Base-by-base conservation (phyloP, 352 stramenopile species). In the Phytophthora constricta region DNA sequence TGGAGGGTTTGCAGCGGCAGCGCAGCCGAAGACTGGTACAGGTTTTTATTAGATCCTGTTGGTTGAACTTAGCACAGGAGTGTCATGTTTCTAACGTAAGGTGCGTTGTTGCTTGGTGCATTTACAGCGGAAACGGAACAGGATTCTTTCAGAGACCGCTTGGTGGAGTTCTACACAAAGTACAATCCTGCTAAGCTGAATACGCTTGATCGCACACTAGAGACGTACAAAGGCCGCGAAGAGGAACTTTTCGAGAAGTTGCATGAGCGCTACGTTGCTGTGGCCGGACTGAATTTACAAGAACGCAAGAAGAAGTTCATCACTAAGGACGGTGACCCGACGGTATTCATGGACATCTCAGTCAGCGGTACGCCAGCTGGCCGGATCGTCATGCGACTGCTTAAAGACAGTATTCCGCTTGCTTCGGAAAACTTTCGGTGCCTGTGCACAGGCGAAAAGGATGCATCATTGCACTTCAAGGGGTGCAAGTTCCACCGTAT, bases 361-460 rank as follows among this genome's bases (percentile, higher is more conserved):
- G 91, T 99, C 45, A 86, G 85, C 26, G 87, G 80, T 13, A 75
- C 80, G 31, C 76, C 84, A 14, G 80, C 89, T 1, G 97, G 97
- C 25, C 78, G 96, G 25, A 93, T 99, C 57, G 95, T 98, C 65
- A 92, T 99, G 80, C 93, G 98, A 65, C 80, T 99, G 22, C 97
- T 98, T 19, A 93, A 92, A 53, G 90, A 98, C 75, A 74, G 89
- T 51, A 94, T 91, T 27, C 97, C 97, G 17, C 96, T 97, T 60
- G 97, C 97, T 46, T 96, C 93, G 16, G 95, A 99, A 66, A 99
- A 99, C 72, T 99, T 99, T 72, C 85, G 84, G 14, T 91, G 77
- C 27, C 62, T 92, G 26, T 93, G 84, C 60, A 93, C 84, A 16
- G 84, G 84, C 9, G 84, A 93, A 65, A 93, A 93, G 72, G 61